Evolutionary conservation across 495 filamentous ascomycete genomes (phyloP), one percentile per base, ranked within the genome.

Genomic region (Penicillium canariense): DNA sequence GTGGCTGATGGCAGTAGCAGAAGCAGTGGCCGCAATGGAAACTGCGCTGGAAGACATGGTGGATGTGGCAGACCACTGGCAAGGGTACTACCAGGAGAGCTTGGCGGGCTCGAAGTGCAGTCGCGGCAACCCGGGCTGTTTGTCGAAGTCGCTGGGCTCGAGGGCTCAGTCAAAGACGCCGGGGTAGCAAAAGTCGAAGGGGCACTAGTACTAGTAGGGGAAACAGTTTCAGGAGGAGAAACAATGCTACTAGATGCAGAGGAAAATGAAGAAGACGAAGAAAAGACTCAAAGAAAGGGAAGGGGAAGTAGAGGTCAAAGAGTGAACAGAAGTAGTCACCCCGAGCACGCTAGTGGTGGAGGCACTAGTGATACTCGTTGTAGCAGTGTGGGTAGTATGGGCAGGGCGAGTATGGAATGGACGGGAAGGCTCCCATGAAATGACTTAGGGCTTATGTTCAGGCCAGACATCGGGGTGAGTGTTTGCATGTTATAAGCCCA

Each of bases 401-500:
- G 55, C 23, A 35, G 31, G 39, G 14, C 30, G 26, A 1, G 28
- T 15, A 6, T 43, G 50, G 15, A 27, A 34, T 26, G 44, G 59
- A 27, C 54, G 48, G 22, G 65, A 60, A 59, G 57, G 60, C 34
- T 59, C 51, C 48, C 56, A 59, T 20, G 56, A 45, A 22, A 69
- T 59, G 39, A 70, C 63, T 39, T 59, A 62, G 27, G 70, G 68
- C 2, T 23, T 54, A 17, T 39, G 27, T 15, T 62, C 28, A 45
- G 65, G 62, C 63, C 63, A 74, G 53, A 63, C 66, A 44, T 69
- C 71, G 9, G 67, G 68, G 62, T 59, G 61, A 46, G 71, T 68
- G 54, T 64, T n/a, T 58, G 67, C 71, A 74, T 35, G 67, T 72
- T 70, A 74, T 68, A 69, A 74, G 55, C 28, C 66, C 71, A 32